phyloP scores from a whole-genome alignment of 768 basidiomycete species.

The Auriscalpium orientale region DNA sequence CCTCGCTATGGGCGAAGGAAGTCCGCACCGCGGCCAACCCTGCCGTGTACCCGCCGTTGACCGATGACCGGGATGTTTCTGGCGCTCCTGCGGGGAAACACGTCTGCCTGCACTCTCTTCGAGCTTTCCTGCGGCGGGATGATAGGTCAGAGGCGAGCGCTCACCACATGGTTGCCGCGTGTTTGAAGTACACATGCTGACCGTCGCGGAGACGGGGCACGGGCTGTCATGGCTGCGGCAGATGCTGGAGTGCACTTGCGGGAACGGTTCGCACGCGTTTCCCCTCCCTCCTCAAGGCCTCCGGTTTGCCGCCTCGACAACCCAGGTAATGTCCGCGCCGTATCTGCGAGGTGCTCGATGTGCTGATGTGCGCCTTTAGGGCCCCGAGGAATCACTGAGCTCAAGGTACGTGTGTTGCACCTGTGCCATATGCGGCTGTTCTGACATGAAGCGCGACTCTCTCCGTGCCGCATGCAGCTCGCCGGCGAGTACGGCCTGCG shows the following conservation, averaged over 20 bases:
- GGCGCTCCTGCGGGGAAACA: no score
- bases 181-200: no score
- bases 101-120: no score
- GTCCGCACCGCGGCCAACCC: no score
- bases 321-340: constrained; percentile 56
- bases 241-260: not conserved
- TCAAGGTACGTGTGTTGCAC: constrained; percentile 62
- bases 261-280: constrained; percentile 31
- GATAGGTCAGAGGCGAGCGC: no score
- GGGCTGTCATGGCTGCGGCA: no score
- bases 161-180: no score
- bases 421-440: not conserved
- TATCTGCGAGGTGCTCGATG: constrained; percentile 1
- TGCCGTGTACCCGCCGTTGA: no score
- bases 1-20: no score
- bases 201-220: no score
- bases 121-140: no score
- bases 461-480: constrained; percentile 46
- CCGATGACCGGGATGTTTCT: no score
- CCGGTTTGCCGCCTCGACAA: constrained; percentile 34
- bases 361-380: constrained; percentile 43
- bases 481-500: constrained; percentile 99
- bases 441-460: not conserved
- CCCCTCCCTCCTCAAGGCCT: constrained; percentile 6
- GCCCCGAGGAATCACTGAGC: constrained; percentile 92